Conservation (phyloP, 2,329 filamentous ascomycete genomes). For the Xylariomycetidae sp. region DNA sequence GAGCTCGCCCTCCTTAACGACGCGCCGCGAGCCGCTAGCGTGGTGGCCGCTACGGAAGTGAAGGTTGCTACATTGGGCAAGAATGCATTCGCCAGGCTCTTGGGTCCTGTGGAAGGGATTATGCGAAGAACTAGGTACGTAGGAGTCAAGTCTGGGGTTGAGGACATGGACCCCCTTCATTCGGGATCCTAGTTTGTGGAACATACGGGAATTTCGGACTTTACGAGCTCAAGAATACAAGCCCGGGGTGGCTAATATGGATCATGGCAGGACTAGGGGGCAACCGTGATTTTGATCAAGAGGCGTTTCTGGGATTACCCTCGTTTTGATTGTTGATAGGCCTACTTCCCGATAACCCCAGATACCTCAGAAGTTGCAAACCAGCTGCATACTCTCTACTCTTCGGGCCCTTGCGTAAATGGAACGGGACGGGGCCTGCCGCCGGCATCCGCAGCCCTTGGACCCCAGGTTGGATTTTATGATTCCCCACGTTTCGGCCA, state of each 20-base stretch:
- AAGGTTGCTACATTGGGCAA: constrained; percentile 92
- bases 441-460: no score
- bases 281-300: constrained; percentile 9
- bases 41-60: constrained; percentile 77
- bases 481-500: no score
- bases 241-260: constrained; percentile 8
- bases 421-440: no score
- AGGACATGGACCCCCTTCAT: constrained; percentile 62
- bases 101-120: constrained; percentile 90
- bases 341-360: constrained; percentile 13
- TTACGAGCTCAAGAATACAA: constrained; percentile 8
- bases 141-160: constrained; percentile 54
- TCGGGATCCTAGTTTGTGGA: constrained; percentile 19
- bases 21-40: constrained; percentile 82
- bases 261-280: constrained; percentile 7
- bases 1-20: constrained; percentile 92
- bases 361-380: constrained; percentile 18
- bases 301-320: constrained; percentile 23
- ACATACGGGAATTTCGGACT: constrained; percentile 6
- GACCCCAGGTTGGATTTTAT: no score
- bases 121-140: constrained; percentile 73
- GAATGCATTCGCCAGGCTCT: constrained; percentile 85
- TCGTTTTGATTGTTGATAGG: constrained; percentile 16
- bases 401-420: no score
- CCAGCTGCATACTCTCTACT: constrained; percentile 7